A percentile compares a stretch with the other conserved stretches of the same genome.
Evolutionary conservation across 2,329 filamentous ascomycete genomes (phyloP).

Genomic region (Lasiodiplodia theobromae): DNA sequence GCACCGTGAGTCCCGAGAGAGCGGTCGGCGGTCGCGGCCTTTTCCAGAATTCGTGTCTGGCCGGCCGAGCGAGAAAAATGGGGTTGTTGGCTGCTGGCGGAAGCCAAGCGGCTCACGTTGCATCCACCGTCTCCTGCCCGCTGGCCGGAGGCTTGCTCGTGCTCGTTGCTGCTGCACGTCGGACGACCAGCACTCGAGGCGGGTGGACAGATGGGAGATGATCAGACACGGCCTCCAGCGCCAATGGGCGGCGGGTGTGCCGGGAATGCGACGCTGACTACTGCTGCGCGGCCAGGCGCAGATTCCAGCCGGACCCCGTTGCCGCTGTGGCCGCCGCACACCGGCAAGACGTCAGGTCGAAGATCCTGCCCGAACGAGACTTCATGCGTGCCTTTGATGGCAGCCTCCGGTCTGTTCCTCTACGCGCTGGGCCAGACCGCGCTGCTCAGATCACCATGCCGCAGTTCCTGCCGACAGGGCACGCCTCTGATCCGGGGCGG

Average conservation of each 20-base stretch:
- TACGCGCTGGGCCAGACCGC: conserved; percentile 13
- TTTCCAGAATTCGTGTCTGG: not conserved
- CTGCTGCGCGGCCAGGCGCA: not conserved
- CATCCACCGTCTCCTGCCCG: not conserved
- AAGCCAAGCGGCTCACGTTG: not conserved
- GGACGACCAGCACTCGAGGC: conserved; percentile 1
- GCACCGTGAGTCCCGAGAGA: conserved; percentile 9
- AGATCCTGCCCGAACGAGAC: conserved; percentile 18
- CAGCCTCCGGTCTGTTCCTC: conserved; percentile 5
- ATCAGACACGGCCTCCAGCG: not conserved
- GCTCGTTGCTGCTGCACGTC: not conserved
- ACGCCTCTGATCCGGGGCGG: conserved; percentile 5
- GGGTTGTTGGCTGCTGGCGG: conserved; percentile 1
- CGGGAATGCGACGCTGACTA: conserved; percentile 22
- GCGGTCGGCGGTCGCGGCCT: conserved; percentile 10
- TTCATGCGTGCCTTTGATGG: conserved; percentile 15
- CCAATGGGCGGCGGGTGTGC: not conserved
- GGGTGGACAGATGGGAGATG: conserved; percentile 7
- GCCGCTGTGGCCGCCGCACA: conserved; percentile 8
- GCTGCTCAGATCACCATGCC: conserved; percentile 16
- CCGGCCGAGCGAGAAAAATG: conserved; percentile 13
- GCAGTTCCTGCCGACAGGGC: conserved; percentile 19
- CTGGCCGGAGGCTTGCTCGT: not conserved
- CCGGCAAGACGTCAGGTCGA: conserved; percentile 15
- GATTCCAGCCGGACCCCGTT: conserved; percentile 7